These are phyloP conservation scores for Phytopythium chamaehyphon DNA, from an alignment of 352 stramenopile species.

Conservation along the genomic window DNA sequence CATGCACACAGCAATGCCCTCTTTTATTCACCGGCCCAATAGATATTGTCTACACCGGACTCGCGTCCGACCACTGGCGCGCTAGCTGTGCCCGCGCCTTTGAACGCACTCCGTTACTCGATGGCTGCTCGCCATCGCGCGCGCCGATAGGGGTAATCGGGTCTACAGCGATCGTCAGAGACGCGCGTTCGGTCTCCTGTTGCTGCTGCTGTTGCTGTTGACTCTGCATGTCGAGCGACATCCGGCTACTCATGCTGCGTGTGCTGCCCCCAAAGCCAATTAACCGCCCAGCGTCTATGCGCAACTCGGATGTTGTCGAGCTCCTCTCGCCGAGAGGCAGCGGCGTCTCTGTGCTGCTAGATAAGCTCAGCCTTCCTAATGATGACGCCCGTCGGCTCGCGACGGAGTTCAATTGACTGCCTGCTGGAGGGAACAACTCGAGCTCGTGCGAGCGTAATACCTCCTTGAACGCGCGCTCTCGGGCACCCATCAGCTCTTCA, in stretches of 20 bases:
- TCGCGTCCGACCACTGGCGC: slow-evolving; percentile 46
- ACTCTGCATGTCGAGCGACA: background rate
- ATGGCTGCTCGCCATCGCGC: slow-evolving; percentile 36
- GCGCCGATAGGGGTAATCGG: slow-evolving; percentile 40
- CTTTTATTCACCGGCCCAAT: too few species aligned
- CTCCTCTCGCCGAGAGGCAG: background rate
- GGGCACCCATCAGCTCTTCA: slow-evolving; percentile 40
- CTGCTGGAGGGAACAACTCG: slow-evolving; percentile 32
- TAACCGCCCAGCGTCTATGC: slow-evolving; percentile 28
- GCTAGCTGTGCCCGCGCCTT: slow-evolving; percentile 59
- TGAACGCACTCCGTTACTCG: slow-evolving; percentile 42
- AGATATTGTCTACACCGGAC: background rate
- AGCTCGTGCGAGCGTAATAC: slow-evolving; percentile 45
- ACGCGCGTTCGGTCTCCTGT: slow-evolving; percentile 7
- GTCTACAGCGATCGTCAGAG: slow-evolving; percentile 32
- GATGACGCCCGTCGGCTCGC: background rate
- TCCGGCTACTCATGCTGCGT: slow-evolving; percentile 19
- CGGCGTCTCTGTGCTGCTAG: slow-evolving; percentile 25
- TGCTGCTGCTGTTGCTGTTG: slow-evolving; percentile 10
- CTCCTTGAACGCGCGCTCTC: slow-evolving; percentile 66
- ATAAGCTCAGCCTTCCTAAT: background rate
- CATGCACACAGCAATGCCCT: too few species aligned
- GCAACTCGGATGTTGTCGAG: slow-evolving; percentile 14
- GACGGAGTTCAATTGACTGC: background rate
- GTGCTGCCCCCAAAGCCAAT: slow-evolving; percentile 23